phyloP scores from a whole-genome alignment of 148 eudicot genomes.

The Diospyros lotus region DNA sequence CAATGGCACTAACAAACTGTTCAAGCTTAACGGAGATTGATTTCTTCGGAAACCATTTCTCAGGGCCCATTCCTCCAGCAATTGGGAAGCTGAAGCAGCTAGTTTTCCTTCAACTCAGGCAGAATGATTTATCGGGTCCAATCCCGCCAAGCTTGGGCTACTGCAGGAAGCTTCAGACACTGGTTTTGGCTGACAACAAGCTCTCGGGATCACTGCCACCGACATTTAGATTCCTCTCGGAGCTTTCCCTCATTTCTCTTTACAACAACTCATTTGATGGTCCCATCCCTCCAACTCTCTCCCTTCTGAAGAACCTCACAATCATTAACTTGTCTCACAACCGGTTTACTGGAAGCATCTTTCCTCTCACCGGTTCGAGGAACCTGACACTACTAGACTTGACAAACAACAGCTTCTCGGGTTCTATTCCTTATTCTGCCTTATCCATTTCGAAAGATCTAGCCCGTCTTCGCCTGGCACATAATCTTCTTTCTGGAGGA shows the following conservation, averaged over 20 bases:
- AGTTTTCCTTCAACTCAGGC: slow-evolving; percentile 69
- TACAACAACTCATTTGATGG: slow-evolving; percentile 88
- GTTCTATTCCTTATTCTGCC: slow-evolving; percentile 47
- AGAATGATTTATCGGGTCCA: slow-evolving; percentile 69
- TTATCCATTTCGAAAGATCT: slow-evolving; percentile 55
- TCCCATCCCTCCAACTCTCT: slow-evolving; percentile 63
- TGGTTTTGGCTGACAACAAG: slow-evolving; percentile 71
- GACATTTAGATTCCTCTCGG: slow-evolving; percentile 56
- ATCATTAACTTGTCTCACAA: slow-evolving; percentile 75
- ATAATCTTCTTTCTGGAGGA: slow-evolving; percentile 50
- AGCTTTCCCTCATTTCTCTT: slow-evolving; percentile 57
- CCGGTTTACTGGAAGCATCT: slow-evolving; percentile 52
- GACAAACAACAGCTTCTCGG: slow-evolving; percentile 69
- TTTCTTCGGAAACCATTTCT: slow-evolving; percentile 70
- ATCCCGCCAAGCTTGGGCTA: slow-evolving; percentile 72
- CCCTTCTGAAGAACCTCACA: slow-evolving; percentile 51
- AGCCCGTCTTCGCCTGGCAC: slow-evolving; percentile 73
- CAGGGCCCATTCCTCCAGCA: slow-evolving; percentile 65
- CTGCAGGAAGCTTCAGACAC: slow-evolving; percentile 60
- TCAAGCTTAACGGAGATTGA: slow-evolving; percentile 58
- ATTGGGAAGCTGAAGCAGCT: slow-evolving; percentile 66
- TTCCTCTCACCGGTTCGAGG: slow-evolving; percentile 58
- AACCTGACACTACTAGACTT: slow-evolving; percentile 58
- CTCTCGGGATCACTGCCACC: slow-evolving; percentile 65
- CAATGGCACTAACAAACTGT: slow-evolving; percentile 69